These are phyloP conservation scores for Kalanchoe fedtschenkoi DNA, from an alignment of 164 flowering plant species.

Conservation along the genomic window DNA sequence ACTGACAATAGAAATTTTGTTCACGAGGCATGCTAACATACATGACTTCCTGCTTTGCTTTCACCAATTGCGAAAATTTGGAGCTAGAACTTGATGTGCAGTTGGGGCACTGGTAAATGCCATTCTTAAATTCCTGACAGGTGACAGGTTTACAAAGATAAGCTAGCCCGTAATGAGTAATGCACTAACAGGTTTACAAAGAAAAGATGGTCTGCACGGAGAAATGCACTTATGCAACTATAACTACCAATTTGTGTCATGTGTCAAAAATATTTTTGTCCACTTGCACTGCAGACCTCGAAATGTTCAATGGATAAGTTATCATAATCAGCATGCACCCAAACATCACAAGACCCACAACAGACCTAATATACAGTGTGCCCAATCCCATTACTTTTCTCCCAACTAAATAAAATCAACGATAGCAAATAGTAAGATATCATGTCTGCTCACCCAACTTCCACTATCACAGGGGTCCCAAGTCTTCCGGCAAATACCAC, in stretches of 20 bases:
- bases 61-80: slow-evolving; percentile 15
- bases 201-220: slow-evolving; percentile 6
- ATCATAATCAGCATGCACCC: slow-evolving; percentile 72
- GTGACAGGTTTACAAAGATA: slow-evolving; percentile 9
- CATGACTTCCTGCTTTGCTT: slow-evolving; percentile 1
- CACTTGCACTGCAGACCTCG: slow-evolving; percentile 26
- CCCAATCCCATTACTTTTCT: neutral
- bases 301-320: slow-evolving; percentile 28
- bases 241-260: slow-evolving; percentile 4
- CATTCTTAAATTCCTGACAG: slow-evolving; percentile 35
- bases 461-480: slow-evolving; percentile 92
- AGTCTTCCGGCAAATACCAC: slow-evolving; percentile 90
- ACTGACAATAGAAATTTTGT: slow-evolving; percentile 24
- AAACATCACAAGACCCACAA: slow-evolving; percentile 62
- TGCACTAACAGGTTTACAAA: slow-evolving; percentile 6
- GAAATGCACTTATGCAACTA: slow-evolving; percentile 1
- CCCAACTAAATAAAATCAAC: neutral
- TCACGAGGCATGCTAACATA: slow-evolving; percentile 15
- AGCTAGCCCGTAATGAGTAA: neutral
- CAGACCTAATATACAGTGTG: slow-evolving; percentile 30
- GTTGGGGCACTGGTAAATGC: slow-evolving; percentile 52
- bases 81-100: slow-evolving; percentile 29
- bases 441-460: slow-evolving; percentile 59
- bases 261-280: neutral
- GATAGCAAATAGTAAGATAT: neutral